Conservation (phyloP, 352 stramenopile genomes). For the Globisporangium splendens region DNA sequence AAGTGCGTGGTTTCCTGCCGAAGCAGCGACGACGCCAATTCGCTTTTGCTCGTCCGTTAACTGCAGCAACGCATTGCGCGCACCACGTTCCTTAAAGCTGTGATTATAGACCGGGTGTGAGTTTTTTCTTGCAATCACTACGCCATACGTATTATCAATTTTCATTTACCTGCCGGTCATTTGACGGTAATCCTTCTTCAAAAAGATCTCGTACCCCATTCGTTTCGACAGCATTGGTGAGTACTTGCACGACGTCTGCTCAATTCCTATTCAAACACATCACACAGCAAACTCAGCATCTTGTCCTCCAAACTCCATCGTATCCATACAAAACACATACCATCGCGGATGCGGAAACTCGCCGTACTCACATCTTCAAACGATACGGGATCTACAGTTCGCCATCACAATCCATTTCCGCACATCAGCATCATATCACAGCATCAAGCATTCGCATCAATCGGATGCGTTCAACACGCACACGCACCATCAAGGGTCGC, state of each 20-base stretch:
- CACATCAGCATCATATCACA: too few relatives aligned
- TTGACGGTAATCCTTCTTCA: slow-evolving; percentile 97
- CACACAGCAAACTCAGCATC: background rate
- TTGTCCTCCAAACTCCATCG: background rate
- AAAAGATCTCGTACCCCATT: slow-evolving; percentile 90
- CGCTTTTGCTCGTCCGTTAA: slow-evolving; percentile 85
- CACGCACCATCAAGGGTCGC: slow-evolving; percentile 1
- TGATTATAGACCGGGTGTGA: background rate
- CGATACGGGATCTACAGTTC: slow-evolving; percentile 47
- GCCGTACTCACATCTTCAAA: slow-evolving; percentile 95
- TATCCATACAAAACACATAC: slow-evolving; percentile 14
- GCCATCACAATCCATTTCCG: slow-evolving; percentile 4
- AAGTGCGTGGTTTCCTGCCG: slow-evolving; percentile 95
- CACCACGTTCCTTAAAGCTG: slow-evolving; percentile 97
- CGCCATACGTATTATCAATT: too few relatives aligned
- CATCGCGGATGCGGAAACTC: slow-evolving; percentile 91
- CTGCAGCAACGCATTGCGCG: slow-evolving; percentile 93
- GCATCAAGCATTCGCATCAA: too few relatives aligned
- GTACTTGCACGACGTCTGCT: slow-evolving; percentile 88
- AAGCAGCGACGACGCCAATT: slow-evolving; percentile 85
- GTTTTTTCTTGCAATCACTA: background rate
- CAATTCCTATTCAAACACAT: slow-evolving; percentile 44
- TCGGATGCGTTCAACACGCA: background rate
- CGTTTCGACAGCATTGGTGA: slow-evolving; percentile 91
- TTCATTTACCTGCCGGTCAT: slow-evolving; percentile 63